Evolutionary conservation across 1,284 basidiomycete species (phyloP).

Genomic region (Singerocomus rubriflavus): DNA sequence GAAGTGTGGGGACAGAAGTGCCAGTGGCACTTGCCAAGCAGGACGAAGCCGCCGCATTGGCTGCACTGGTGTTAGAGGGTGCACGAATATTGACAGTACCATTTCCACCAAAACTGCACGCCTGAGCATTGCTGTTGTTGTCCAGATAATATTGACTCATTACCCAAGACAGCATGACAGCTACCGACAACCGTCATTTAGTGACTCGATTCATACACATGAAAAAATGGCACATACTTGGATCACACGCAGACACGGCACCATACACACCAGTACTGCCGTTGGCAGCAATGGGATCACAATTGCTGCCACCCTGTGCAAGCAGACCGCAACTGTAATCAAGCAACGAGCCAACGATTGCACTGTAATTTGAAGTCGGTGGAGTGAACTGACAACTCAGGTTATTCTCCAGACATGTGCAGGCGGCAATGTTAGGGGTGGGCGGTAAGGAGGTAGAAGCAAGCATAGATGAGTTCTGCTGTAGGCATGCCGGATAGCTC

Average conservation of each 20-base stretch:
- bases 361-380: conserved; percentile 59
- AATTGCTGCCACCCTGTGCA: conserved; percentile 57
- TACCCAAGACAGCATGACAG: conserved; percentile 77
- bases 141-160: conserved; percentile 79
- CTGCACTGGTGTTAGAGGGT: conserved; percentile 51
- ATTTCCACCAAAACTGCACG: conserved; percentile 81
- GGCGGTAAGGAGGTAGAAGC: conserved; percentile 74
- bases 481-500: conserved; percentile 64
- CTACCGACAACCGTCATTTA: conserved; percentile 34
- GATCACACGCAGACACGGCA: conserved; percentile 68
- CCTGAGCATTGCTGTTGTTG: conserved; percentile 52
- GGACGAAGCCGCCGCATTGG: conserved; percentile 60
- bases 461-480: conserved; percentile 54
- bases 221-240: conserved; percentile 47
- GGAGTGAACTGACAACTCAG: conserved; percentile 74
- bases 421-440: conserved; percentile 80
- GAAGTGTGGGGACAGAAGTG: conserved; percentile 64
- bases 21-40: conserved; percentile 70
- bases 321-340: conserved; percentile 72
- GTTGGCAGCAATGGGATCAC: conserved; percentile 68
- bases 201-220: not conserved
- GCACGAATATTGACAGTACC: conserved; percentile 69
- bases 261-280: conserved; percentile 79
- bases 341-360: conserved; percentile 65
- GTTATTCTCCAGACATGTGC: conserved; percentile 67